Evolutionary conservation across 2,329 filamentous ascomycete species (phyloP).

Genomic region (Fusarium secorum): DNA sequence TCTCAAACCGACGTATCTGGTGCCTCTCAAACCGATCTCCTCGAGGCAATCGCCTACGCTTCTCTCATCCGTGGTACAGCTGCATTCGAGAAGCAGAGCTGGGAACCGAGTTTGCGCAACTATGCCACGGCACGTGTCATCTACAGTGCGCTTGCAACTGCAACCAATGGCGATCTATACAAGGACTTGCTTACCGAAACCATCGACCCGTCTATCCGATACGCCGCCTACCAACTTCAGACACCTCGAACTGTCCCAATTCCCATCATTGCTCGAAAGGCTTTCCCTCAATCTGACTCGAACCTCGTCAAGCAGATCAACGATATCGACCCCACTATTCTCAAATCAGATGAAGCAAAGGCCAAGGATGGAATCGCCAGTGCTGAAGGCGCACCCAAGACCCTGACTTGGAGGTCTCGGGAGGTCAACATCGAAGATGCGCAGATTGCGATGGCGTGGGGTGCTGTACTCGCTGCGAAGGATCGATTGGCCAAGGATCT

Average conservation of each 20-base stretch:
- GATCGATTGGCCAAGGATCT: constrained; percentile 58
- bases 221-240: constrained; percentile 91
- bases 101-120: constrained; percentile 78
- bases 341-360: constrained; percentile 63
- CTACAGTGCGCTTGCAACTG: constrained; percentile 76
- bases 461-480: constrained; percentile 67
- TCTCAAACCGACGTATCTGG: constrained; percentile 68
- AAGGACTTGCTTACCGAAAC: constrained; percentile 86
- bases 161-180: constrained; percentile 74
- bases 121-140: constrained; percentile 82
- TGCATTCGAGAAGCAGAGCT: constrained; percentile 86
- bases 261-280: constrained; percentile 77
- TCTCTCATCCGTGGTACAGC: constrained; percentile 78
- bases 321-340: constrained; percentile 71
- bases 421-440: constrained; percentile 92
- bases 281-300: constrained; percentile 73
- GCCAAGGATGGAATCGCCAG: constrained; percentile 58
- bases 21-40: constrained; percentile 73
- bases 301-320: constrained; percentile 73
- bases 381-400: constrained; percentile 69
- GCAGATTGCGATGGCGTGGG: constrained; percentile 85
- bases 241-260: constrained; percentile 86
- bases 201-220: constrained; percentile 92
- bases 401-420: constrained; percentile 84
- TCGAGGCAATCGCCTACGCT: constrained; percentile 88